Evolutionary conservation across 1,139 yeast species (phyloP), one percentile per base, ranked within the genome.

Genomic region (Yamadazyma atmosphaerica): DNA sequence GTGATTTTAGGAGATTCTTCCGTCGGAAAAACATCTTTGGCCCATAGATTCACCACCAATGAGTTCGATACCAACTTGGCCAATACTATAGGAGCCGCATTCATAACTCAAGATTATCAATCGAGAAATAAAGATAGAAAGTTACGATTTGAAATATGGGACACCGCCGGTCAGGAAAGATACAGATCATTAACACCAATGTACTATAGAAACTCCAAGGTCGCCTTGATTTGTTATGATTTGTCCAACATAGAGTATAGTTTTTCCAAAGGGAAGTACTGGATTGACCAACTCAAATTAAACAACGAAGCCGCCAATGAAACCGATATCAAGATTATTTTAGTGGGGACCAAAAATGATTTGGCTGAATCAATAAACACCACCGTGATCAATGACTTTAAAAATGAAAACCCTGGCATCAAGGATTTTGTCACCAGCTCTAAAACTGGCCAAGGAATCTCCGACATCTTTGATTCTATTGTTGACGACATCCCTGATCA

Each of bases 121-220:
- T 54, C 65, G 4, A 18, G 18, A 7, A 39, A 42, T 11, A 29
- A 45, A 23, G 49, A 49, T 14, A 47, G 51, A 30, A 40, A 40
- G 17, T 43, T 71, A 33, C 67, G 66, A 46, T 64, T 69, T 43
- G 77, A 72, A 44, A 68, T 72, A 42, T 72, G 78, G 78, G 78
- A 72, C 44, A 72, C 78, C n/a, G 77, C 77, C 2, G 78, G 78
- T 24, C 78, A 72, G 49, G 78, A 72, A 42, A 49, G 78, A 33
- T 72, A 72, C 52, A 58, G 68, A 42, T 67, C 74, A 9, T 56
- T 72, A 30, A 72, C 77, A 1, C 78, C 78, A 4, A 72, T 72
- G 78, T 72, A 72, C 52, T 72, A 72, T 49, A 49, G 78, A 24
- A 68, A 70, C 44, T 72, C 75, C 31, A 62, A 60, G 37, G 63